Evolutionary conservation across 2,329 filamentous ascomycete species (phyloP), one percentile per base, ranked within the genome.

Genomic region (Cladophialophora psammophila): DNA sequence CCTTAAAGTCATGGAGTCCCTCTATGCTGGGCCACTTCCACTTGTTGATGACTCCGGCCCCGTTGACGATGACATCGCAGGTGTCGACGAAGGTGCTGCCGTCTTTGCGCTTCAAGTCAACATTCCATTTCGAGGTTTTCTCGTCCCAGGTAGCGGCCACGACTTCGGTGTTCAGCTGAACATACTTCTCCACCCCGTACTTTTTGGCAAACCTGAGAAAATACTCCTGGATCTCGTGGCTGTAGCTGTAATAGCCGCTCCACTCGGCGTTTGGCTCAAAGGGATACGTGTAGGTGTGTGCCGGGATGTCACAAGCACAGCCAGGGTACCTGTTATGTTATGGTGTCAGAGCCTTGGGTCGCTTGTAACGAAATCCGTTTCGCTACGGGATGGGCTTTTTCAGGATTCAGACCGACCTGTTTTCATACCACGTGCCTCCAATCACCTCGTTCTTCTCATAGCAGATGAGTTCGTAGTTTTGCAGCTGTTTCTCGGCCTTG

Each of bases 1-100:
- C 79, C 54, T 75, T 66, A 67, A 79, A 81, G 6, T 72, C 69
- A 13, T 77, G 64, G 6, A 80, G 68, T 2, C 79, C 79, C 2
- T 69, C 69, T 34, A 80, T 79, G 1, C 70, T 60, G 1, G 79
- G 82, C 79, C 79, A 84, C 36, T 76, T 75, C 74, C 74, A 76
- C 20, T 72, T 71, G 61, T 68, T 66, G 55, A 71, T 20, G 0
- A 67, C 59, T 7, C 69, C 69, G 31, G 69, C 42, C 15, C 69
- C 69, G 32, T 71, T 71, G 48, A 71, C 63, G 20, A 71, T 32
- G 10, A 71, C 69, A 42, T 71, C 54, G 56, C 67, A 69, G 3
- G 57, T 63, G 32, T 71, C 69, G 13, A n/a, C 62, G 56, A 71
- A 71, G 5, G 64, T 65, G 58, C 36, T 65, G 31, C 67, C 69